A percentile compares a stretch with the other conserved stretches of the same genome.
Evolutionary conservation across 2,329 filamentous ascomycete genomes (phyloP).

Genomic region (Cladosporium sp.): DNA sequence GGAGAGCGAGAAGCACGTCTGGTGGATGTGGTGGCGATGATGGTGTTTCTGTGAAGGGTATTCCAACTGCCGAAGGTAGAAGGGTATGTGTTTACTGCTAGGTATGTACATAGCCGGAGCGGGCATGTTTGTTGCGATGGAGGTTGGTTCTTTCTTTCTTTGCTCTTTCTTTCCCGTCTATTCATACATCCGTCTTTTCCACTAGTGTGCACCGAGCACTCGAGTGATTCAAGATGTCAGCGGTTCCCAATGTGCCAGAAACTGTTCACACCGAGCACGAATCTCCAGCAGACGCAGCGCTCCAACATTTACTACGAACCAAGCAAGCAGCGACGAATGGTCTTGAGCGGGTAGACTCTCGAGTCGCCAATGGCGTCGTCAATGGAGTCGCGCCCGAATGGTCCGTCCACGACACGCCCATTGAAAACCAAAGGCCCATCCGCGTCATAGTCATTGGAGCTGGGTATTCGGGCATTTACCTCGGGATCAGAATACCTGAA

Average conservation of each 20-base stretch:
- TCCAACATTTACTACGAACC: conserved; percentile 18
- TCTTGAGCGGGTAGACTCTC: conserved; percentile 6
- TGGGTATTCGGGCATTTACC: conserved; percentile 42
- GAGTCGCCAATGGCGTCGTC: conserved; percentile 14
- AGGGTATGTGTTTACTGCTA: too few relatives aligned
- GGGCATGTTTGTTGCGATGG: too few relatives aligned
- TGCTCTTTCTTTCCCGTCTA: too few relatives aligned
- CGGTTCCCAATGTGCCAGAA: conserved; percentile 29
- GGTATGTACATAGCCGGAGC: too few relatives aligned
- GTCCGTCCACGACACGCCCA: conserved; percentile 33
- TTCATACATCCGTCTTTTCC: too few relatives aligned
- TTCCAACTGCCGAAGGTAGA: too few relatives aligned
- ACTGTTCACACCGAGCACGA: conserved; percentile 14
- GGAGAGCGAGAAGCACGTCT: too few relatives aligned
- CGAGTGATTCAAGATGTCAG: conserved; percentile 37
- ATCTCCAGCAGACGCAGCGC: conserved; percentile 17
- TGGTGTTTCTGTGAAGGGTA: too few relatives aligned
- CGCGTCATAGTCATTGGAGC: conserved; percentile 43
- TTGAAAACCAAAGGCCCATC: conserved; percentile 41
- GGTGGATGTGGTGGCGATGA: too few relatives aligned
- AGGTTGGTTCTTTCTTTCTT: too few relatives aligned
- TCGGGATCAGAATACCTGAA: conserved; percentile 34
- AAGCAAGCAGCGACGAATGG: conserved; percentile 12
- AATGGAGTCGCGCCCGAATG: conserved; percentile 18
- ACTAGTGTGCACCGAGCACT: too few relatives aligned